Conservation (phyloP, 2,329 filamentous ascomycete species). For the Aaosphaeria pasadenensis region DNA sequence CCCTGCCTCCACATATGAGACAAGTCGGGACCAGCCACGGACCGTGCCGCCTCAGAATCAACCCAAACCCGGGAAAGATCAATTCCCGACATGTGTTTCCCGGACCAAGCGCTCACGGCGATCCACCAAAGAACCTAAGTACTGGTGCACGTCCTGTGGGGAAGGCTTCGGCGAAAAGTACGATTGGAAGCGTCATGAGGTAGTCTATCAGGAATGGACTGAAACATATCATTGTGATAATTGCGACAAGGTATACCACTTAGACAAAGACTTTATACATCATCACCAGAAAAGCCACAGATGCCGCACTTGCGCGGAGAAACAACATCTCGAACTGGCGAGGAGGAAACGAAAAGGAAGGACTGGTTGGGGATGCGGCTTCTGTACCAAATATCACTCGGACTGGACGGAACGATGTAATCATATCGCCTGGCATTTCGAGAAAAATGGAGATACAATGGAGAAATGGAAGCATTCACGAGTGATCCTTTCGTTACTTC, state of each 20-base stretch:
- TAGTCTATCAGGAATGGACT: conserved; percentile 64
- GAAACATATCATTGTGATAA: conserved; percentile 63
- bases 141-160: conserved; percentile 47
- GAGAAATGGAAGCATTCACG: conserved; percentile 64
- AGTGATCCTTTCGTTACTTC: conserved; percentile 63
- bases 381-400: conserved; percentile 60
- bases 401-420: conserved; percentile 63
- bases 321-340: conserved; percentile 42
- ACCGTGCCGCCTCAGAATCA: conserved; percentile 8
- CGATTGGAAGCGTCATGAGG: conserved; percentile 67
- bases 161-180: conserved; percentile 64
- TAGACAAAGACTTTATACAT: conserved; percentile 63
- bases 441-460: conserved; percentile 50
- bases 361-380: conserved; percentile 66
- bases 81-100: conserved; percentile 28
- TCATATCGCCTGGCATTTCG: conserved; percentile 64
- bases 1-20: background rate
- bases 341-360: conserved; percentile 26
- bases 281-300: conserved; percentile 61
- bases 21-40: background rate
- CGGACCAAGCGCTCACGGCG: conserved; percentile 17
- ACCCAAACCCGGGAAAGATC: conserved; percentile 12
- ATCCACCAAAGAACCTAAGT: conserved; percentile 20
- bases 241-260: conserved; percentile 63
- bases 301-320: conserved; percentile 59